These are phyloP conservation scores for Colletotrichum karsti DNA, from an alignment of 2,329 filamentous ascomycete species.

Conservation along the genomic window DNA sequence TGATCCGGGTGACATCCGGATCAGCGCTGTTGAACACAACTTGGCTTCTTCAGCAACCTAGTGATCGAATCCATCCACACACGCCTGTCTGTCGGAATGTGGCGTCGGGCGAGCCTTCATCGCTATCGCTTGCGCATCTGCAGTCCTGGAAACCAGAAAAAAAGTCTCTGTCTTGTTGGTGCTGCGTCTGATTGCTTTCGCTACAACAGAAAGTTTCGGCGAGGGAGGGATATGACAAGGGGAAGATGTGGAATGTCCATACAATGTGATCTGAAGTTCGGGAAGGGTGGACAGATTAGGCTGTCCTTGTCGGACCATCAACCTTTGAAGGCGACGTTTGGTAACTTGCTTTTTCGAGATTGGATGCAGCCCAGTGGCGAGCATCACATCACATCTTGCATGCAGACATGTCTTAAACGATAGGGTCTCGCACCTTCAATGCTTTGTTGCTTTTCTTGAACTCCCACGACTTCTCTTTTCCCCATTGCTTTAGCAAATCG, in stretches of 20 bases:
- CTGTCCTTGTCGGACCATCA: neutral
- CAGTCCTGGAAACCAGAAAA: neutral
- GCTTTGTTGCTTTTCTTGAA: neutral
- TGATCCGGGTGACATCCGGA: neutral
- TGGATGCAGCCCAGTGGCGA: neutral
- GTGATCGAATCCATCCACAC: neutral
- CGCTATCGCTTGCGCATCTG: neutral
- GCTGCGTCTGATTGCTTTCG: neutral
- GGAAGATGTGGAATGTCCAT: neutral
- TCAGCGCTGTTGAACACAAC: neutral
- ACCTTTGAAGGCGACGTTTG: neutral
- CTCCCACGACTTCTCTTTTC: neutral
- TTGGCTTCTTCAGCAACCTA: neutral
- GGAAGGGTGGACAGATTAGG: neutral
- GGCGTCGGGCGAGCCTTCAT: neutral
- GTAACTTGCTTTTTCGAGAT: neutral
- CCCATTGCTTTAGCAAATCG: too few relatives aligned
- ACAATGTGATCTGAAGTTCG: neutral
- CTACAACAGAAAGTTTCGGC: too few relatives aligned
- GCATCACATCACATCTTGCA: neutral
- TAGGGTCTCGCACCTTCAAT: neutral
- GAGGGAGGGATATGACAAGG: neutral
- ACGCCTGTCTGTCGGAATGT: neutral
- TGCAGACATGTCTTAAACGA: neutral
- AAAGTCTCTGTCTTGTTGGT: neutral